Conservation (phyloP, 768 basidiomycete species). For the Heimioporus sp. region DNA sequence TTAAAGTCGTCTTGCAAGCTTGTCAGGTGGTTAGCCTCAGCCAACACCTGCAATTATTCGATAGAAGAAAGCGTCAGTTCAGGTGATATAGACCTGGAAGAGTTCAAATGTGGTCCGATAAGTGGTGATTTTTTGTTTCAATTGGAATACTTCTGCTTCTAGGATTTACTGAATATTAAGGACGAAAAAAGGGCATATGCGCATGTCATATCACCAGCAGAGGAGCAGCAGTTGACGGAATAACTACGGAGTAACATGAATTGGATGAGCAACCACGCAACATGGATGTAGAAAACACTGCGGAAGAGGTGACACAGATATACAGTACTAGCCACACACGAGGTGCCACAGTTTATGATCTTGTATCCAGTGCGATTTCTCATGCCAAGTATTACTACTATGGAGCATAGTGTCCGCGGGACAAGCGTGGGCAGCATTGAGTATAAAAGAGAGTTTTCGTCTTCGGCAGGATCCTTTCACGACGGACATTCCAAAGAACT, state of each 20-base stretch:
- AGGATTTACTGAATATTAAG: conserved; percentile 78
- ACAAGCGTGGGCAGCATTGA: too few species aligned
- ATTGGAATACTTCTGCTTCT: background rate
- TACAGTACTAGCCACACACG: too few species aligned
- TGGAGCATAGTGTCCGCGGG: too few species aligned
- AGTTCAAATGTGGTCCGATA: conserved; percentile 74
- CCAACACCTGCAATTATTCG: conserved; percentile 35
- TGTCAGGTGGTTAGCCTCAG: conserved; percentile 67
- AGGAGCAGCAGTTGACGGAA: conserved; percentile 64
- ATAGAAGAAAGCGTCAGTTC: conserved; percentile 27
- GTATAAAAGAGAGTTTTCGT: too few species aligned
- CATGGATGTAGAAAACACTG: too few species aligned
- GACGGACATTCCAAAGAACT: too few species aligned
- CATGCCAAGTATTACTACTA: too few species aligned
- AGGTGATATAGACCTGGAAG: conserved; percentile 37
- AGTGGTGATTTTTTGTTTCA: conserved; percentile 12
- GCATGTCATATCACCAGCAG: conserved; percentile 55
- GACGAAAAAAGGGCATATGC: conserved; percentile 63
- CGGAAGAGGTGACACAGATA: too few species aligned
- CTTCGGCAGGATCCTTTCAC: too few species aligned
- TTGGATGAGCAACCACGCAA: too few species aligned
- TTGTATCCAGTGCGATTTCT: too few species aligned
- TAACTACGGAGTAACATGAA: conserved; percentile 44
- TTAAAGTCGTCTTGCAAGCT: conserved; percentile 57
- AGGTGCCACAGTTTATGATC: too few species aligned